Evolutionary conservation across 2,329 filamentous ascomycete species (phyloP), one percentile per base, ranked within the genome.

Genomic region (Diaporthe helianthi): DNA sequence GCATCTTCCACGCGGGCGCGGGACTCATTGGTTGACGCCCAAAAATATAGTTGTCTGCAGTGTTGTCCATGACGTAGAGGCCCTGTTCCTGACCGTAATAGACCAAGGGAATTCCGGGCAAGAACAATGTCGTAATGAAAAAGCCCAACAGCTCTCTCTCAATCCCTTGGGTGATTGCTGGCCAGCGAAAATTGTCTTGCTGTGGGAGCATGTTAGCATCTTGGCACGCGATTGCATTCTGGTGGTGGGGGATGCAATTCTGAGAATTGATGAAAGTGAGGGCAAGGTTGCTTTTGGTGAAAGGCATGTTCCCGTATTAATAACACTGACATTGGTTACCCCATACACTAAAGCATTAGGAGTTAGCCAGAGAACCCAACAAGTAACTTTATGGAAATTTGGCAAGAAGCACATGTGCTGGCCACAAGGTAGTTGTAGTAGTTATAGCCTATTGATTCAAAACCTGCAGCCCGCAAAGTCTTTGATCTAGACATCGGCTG

Each of bases 161-260:
- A 0, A 84, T 83, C 2, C 88, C 88, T 70, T 85, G 82, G 51
- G 82, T 79, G 36, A 90, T 80, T 7, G 86, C 82, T 4, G 88
- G 88, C 88, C 88, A 90, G 24, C 88, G 82, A 72, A 90, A 87
- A 6, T 90, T 86, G 74, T 90, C 88, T 78, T 90, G 88, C 51
- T 55, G 51, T 46, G 24, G 24, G 29, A 55, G 13, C 17, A n/a
- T 12, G 22, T 41, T 26, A 65, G 61, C 49, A 41, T 44, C 4
- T 51, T 31, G 4, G 41, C 12, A 2, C 17, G 17, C 5, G 12
- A 17, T 31, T 31, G 10, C 46, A 22, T 19, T 47, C 41, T 29
- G 19, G 10, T 12, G 26, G 8, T 3, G 9, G 19, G 19, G 15
- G 19, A 47, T 17, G 19, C 19, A 8, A 13, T 29, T 7, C 22